phyloP scores from a whole-genome alignment of 1,284 basidiomycete genomes.

The Microbotryomycetes sp. region DNA sequence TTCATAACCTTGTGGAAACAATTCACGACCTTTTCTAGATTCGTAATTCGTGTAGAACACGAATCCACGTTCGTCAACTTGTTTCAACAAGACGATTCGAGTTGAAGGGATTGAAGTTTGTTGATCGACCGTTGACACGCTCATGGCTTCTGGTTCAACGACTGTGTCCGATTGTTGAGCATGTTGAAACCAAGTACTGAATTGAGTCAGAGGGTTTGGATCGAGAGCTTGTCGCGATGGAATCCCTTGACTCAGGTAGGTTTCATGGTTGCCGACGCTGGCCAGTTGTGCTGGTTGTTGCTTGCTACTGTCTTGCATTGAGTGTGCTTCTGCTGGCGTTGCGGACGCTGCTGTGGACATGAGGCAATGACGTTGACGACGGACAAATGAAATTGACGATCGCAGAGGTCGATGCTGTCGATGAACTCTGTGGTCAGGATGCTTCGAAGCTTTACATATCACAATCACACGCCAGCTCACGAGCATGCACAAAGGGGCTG shows the following conservation, averaged over 20 bases:
- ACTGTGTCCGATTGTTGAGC: conserved; percentile 51
- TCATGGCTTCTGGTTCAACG: conserved; percentile 79
- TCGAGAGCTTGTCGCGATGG: conserved; percentile 56
- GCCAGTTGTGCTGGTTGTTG: conserved; percentile 3
- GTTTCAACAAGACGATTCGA: conserved; percentile 84
- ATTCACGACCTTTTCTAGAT: conserved; percentile 80
- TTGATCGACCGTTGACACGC: conserved; percentile 64
- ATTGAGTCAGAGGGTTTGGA: conserved; percentile 69
- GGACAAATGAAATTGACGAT: background rate
- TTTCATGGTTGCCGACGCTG: conserved; percentile 20
- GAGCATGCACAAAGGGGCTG: no score
- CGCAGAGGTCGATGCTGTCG: background rate
- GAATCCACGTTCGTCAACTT: conserved; percentile 77
- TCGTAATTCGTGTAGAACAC: conserved; percentile 95
- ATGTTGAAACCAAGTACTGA: conserved; percentile 73
- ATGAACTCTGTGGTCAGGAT: background rate
- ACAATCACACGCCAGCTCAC: no score
- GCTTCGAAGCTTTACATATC: background rate
- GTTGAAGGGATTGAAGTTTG: conserved; percentile 68
- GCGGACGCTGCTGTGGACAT: no score
- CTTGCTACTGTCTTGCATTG: conserved; percentile 1
- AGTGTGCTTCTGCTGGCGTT: background rate
- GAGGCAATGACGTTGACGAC: no score
- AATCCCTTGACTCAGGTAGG: conserved; percentile 37
- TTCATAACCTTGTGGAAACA: conserved; percentile 42